phyloP scores from a whole-genome alignment of 352 stramenopile genomes.

The Globisporangium emineosum region DNA sequence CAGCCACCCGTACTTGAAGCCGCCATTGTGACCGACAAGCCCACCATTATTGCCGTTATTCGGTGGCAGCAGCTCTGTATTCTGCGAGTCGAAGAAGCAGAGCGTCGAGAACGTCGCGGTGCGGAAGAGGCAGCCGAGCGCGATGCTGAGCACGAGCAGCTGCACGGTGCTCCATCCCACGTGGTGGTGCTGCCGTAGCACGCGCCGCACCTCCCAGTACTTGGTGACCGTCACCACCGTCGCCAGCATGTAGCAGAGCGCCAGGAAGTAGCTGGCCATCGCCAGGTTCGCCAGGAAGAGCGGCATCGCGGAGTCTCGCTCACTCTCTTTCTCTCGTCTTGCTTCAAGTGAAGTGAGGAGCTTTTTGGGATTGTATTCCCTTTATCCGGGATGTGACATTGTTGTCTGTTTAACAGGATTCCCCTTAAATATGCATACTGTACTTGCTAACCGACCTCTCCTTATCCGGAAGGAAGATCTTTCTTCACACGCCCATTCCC shows the following conservation, averaged over 20 bases:
- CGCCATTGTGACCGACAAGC: slow-evolving; percentile 13
- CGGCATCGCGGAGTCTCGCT: slow-evolving; percentile 42
- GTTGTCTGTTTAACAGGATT: too few species aligned
- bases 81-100: slow-evolving; percentile 86
- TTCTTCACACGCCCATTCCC: too few species aligned
- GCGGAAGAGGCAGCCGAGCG: slow-evolving; percentile 84
- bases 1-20: slow-evolving; percentile 15
- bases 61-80: slow-evolving; percentile 33
- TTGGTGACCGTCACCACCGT: slow-evolving; percentile 81
- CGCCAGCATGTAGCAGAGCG: slow-evolving; percentile 82
- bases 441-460: too few species aligned
- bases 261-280: slow-evolving; percentile 87
- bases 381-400: too few species aligned
- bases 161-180: slow-evolving; percentile 80
- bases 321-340: too few species aligned
- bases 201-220: slow-evolving; percentile 64
- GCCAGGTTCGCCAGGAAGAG: slow-evolving; percentile 87
- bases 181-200: slow-evolving; percentile 63
- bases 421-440: too few species aligned
- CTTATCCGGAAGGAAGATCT: too few species aligned
- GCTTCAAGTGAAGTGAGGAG: background rate
- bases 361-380: too few species aligned
- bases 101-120: slow-evolving; percentile 85
- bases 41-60: slow-evolving; percentile 15
- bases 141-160: slow-evolving; percentile 76